Percentiles rank a stretch among this genome's conserved stretches.
phyloP scores from a whole-genome alignment of 1,139 yeast genomes.

The Candida albicans region DNA sequence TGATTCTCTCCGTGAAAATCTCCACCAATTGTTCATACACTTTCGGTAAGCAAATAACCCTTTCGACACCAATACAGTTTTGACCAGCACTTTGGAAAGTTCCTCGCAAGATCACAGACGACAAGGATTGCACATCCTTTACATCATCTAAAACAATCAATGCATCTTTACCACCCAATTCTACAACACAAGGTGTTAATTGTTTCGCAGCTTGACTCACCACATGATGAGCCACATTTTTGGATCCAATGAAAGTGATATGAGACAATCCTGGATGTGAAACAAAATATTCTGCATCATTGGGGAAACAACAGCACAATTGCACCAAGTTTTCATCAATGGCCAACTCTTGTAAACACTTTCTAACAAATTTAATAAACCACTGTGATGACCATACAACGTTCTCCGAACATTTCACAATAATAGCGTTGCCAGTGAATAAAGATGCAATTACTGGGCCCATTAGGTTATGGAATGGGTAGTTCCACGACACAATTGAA shows the following conservation, averaged over 20 bases:
- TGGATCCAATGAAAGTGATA: conserved; percentile 93
- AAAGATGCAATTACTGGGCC: conserved; percentile 90
- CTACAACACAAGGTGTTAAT: conserved; percentile 90
- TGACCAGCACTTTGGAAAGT: conserved; percentile 97
- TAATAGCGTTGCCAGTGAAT: conserved; percentile 87
- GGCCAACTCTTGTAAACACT: conserved; percentile 71
- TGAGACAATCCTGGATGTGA: conserved; percentile 81
- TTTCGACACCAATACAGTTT: conserved; percentile 94
- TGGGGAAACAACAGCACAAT: conserved; percentile 74
- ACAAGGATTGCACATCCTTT: conserved; percentile 54
- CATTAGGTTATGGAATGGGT: conserved; percentile 88
- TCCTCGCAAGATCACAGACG: conserved; percentile 88
- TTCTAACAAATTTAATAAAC: conserved; percentile 66
- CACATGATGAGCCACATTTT: conserved; percentile 88
- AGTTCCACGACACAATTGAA: conserved; percentile 94
- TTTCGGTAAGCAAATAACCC: conserved; percentile 75
- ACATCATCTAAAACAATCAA: conserved; percentile 79
- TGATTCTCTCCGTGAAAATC: conserved; percentile 58
- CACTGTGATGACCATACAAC: conserved; percentile 92
- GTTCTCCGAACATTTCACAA: conserved; percentile 91
- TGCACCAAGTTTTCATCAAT: conserved; percentile 83
- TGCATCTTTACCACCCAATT: conserved; percentile 95
- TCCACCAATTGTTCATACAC: conserved; percentile 63
- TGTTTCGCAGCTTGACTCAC: conserved; percentile 77
- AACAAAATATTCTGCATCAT: conserved; percentile 82